Base-by-base conservation (phyloP, 2,329 filamentous ascomycete species). In the Ophiostoma tasmaniense region DNA sequence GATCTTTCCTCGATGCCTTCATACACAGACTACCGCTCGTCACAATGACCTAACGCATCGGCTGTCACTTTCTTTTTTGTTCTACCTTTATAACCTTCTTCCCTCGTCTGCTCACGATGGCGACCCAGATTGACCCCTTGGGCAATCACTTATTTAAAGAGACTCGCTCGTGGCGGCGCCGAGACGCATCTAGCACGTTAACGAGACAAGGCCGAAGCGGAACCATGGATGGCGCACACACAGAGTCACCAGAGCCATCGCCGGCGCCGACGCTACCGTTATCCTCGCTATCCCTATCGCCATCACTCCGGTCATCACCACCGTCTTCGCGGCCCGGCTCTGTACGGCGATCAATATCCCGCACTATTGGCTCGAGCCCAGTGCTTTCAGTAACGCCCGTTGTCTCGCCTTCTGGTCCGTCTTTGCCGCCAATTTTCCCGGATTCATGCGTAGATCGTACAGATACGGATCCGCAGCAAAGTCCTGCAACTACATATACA, bases 81-180 rank as follows among this genome's bases (percentile, higher is more conserved):
- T n/a, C 59, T 65, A 33, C 30, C n/a, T 22, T 37, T 13, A 1
- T 35, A 13, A 25, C 6, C 22, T 3, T 8, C 37, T 35, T 37
- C 22, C 20, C 20, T 55, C 30, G 55, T 55, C 28, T 50, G 62
- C 30, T 35, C 33, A 28, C 13, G 33, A 76, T 77, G 75, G 74
- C 74, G 61, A 66, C 76, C 22, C 75, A 75, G 65, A 68, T 76
- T 42, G 75, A 75, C 45, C 62, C 74, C 37, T 61, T 73, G 45
- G 70, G 62, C 45, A 73, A 70, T 59, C 67, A 66, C 35, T 37
- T 70, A 17, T 69, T 76, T 61, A 73, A 74, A 66, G 69, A 73
- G 37, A 73, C 74, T 64, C 73, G 73, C 37, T 73, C 73, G 67
- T 76, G 76, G 75, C 72, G 72, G 30, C 71, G 70, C 30, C 62